phyloP scores from a whole-genome alignment of 768 basidiomycete genomes.

The Panellus pusillus region DNA sequence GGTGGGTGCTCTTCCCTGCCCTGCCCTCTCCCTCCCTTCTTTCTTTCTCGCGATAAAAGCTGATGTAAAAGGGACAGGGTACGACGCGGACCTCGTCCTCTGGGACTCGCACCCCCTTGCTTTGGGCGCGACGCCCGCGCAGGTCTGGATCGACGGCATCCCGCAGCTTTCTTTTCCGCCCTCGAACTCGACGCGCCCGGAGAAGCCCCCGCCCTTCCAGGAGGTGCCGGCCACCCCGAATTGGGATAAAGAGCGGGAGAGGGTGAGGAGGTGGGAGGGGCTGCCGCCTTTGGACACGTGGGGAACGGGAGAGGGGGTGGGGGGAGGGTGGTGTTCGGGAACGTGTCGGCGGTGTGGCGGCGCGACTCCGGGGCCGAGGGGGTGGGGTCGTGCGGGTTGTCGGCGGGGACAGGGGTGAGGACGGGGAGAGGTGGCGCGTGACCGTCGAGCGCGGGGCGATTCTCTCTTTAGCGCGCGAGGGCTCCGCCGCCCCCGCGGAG shows the following conservation, averaged over 20 bases:
- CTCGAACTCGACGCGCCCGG: too few species aligned
- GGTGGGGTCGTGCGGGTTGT: constrained; percentile 20
- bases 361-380: too few species aligned
- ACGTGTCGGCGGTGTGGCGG: constrained; percentile 44
- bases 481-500: too few species aligned
- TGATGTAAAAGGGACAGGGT: neutral
- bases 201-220: constrained; percentile 54
- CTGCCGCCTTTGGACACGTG: constrained; percentile 70
- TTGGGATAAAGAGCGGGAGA: constrained; percentile 60
- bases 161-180: constrained; percentile 49
- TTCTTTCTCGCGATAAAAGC: neutral
- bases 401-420: neutral
- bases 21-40: neutral
- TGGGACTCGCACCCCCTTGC: constrained; percentile 80
- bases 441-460: neutral
- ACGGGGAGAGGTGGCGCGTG: neutral
- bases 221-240: constrained; percentile 51
- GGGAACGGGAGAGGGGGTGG: constrained; percentile 30
- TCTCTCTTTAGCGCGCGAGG: neutral
- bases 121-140: constrained; percentile 76
- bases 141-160: constrained; percentile 86
- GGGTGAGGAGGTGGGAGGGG: constrained; percentile 61
- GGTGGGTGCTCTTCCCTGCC: too few species aligned
- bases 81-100: constrained; percentile 44
- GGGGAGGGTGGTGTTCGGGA: constrained; percentile 51